These are phyloP conservation scores for Globisporangium cederbergense DNA, from an alignment of 352 stramenopile species.

Conservation along the genomic window DNA sequence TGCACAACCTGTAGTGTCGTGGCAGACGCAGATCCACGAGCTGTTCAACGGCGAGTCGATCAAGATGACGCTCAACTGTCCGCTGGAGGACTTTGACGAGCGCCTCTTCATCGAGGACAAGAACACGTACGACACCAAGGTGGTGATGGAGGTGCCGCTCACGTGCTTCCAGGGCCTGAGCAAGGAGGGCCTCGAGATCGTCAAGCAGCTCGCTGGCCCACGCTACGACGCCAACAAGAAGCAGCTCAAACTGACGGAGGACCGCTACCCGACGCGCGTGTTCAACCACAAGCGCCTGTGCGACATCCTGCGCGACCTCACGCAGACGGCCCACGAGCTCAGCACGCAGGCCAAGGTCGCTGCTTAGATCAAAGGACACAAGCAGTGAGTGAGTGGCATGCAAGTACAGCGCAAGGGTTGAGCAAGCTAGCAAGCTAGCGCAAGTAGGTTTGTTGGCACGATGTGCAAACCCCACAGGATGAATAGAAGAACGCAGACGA, in stretches of 20 bases:
- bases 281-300: slow-evolving; percentile 86
- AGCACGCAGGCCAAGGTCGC: slow-evolving; percentile 34
- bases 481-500: slow-evolving; percentile 10
- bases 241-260: slow-evolving; percentile 73
- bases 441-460: neutral
- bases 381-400: neutral
- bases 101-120: slow-evolving; percentile 76
- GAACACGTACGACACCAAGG: slow-evolving; percentile 80
- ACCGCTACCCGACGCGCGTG: slow-evolving; percentile 73
- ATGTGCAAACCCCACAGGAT: neutral
- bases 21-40: slow-evolving; percentile 77
- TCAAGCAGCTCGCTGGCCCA: slow-evolving; percentile 66
- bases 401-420: slow-evolving; percentile 5
- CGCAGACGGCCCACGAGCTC: slow-evolving; percentile 62
- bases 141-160: slow-evolving; percentile 75
- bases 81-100: slow-evolving; percentile 82
- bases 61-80: slow-evolving; percentile 71
- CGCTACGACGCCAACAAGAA: slow-evolving; percentile 81
- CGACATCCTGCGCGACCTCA: slow-evolving; percentile 77
- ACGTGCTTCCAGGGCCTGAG: slow-evolving; percentile 55
- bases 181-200: slow-evolving; percentile 43
- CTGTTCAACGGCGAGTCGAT: slow-evolving; percentile 64
- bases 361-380: slow-evolving; percentile 13
- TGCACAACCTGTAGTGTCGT: slow-evolving; percentile 36
- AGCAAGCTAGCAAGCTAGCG: slow-evolving; percentile 14